These are phyloP conservation scores for Boletus rubropictus DNA, from an alignment of 768 basidiomycete genomes.

Conservation along the genomic window DNA sequence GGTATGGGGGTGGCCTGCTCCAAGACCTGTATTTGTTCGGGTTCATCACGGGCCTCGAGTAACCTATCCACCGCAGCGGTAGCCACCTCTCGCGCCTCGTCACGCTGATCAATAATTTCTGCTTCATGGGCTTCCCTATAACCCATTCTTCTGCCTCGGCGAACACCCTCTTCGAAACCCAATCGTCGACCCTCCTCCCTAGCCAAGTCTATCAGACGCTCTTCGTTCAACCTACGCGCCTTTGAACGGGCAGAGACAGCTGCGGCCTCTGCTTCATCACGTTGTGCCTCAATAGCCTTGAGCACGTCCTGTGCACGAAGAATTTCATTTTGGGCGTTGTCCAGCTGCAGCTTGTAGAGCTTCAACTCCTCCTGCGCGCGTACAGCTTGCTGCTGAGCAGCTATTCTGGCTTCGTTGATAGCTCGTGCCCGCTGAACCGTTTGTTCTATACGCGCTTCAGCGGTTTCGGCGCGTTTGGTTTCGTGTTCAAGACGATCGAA, in stretches of 20 bases:
- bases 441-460: constrained; percentile 31
- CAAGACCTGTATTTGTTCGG: constrained; percentile 20
- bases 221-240: constrained; percentile 42
- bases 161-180: constrained; percentile 49
- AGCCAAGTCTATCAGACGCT: constrained; percentile 43
- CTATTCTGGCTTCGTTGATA: constrained; percentile 29
- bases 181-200: constrained; percentile 48
- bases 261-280: constrained; percentile 44
- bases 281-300: constrained; percentile 42
- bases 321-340: constrained; percentile 56
- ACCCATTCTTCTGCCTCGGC: constrained; percentile 30
- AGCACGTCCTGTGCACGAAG: constrained; percentile 49
- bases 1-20: constrained; percentile 12
- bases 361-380: constrained; percentile 44
- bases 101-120: constrained; percentile 10
- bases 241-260: constrained; percentile 41
- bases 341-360: constrained; percentile 53
- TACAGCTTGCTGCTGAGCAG: constrained; percentile 27
- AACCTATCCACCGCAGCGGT: constrained; percentile 19
- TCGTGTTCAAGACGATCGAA: constrained; percentile 37
- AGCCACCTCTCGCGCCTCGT: constrained; percentile 19
- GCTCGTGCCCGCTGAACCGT: constrained; percentile 25
- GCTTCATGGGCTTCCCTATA: constrained; percentile 23
- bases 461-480: constrained; percentile 32
- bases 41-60: constrained; percentile 20